Percentiles rank a stretch among this genome's conserved stretches.
Evolutionary conservation across 2,329 filamentous ascomycete species (phyloP).

Genomic region (Fusarium aywerte): DNA sequence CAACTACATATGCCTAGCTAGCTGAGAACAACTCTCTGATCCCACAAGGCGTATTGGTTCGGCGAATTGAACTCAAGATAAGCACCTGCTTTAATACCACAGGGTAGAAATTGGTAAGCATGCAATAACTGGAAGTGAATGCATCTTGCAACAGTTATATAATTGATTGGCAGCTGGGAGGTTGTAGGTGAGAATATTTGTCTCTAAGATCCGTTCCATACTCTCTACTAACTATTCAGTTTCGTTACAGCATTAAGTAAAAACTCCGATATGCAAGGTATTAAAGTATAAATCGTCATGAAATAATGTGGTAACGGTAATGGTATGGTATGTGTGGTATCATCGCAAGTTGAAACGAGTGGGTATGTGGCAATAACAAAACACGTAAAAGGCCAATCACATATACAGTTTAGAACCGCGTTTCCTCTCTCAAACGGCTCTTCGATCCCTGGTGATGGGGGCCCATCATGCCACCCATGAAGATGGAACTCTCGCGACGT

Average conservation of each 20-base stretch:
- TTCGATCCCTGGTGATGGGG: constrained; percentile 63
- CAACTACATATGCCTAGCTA: neutral
- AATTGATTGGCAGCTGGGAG: no score
- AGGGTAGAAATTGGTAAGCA: no score
- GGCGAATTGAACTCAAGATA: neutral
- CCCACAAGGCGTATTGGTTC: neutral
- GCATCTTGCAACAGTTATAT: no score
- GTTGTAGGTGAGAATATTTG: neutral
- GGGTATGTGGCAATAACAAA: constrained; percentile 48
- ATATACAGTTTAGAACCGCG: constrained; percentile 55
- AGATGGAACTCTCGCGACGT: constrained; percentile 70
- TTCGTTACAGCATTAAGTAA: neutral
- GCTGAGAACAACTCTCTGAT: neutral
- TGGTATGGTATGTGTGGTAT: constrained; percentile 42
- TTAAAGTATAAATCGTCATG: constrained; percentile 42
- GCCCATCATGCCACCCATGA: constrained; percentile 60
- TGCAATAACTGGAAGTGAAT: no score
- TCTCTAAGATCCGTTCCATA: neutral
- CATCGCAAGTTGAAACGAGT: constrained; percentile 48
- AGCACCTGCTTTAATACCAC: neutral
- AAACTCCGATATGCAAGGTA: constrained; percentile 36
- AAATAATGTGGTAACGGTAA: constrained; percentile 25
- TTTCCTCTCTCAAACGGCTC: constrained; percentile 66
- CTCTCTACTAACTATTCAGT: no score
- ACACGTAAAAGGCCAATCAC: constrained; percentile 40